Evolutionary conservation across 208 protist species (phyloP), one percentile per base, ranked within the genome.

Genomic region (Lotmaria passim): DNA sequence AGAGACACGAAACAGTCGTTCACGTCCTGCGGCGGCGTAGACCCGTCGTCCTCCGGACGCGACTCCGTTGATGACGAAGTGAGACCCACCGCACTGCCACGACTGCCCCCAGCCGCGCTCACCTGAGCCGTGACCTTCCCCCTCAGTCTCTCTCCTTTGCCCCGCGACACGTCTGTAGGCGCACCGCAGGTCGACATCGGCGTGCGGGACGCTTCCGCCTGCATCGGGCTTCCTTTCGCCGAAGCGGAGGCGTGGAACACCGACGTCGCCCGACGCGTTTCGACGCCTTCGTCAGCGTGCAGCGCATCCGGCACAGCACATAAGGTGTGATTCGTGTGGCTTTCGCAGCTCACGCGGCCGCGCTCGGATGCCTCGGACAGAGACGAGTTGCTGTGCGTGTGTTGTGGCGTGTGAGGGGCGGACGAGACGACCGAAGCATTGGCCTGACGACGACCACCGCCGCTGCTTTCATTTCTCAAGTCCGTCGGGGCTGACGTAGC

Each of bases 11-110:
- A 19, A 4, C 31, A 38, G 52, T 36, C 31, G 10, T n/a, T 26
- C 38, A 23, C 12, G 23, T 47, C 38, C 17, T 30, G n/a, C n/a
- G 33, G 10, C 21, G 23, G 55, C 55, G 55, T 19, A 3, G 33
- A 15, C 0, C 57, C 24, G 24, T 41, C 44, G 14, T 53, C 59
- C 0, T 17, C 44, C 0, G 15, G 44, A 3, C 44, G 41, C n/a
- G 51, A 23, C 46, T 74, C 69, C 12, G 30, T 62, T n/a, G 51
- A 74, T 7, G 51, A 67, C 3, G 69, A 43, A 2, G 59, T 61
- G 41, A 67, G 26, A 14, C 59, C 31, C 0, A 53, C 69, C 5
- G 59, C 47, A 19, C 47, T 61, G 26, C 41, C 38, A 52, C 60
- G 15, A 30, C 60, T 46, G 14, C 24, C 30, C 31, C 61, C 33